Conservation (phyloP, 2,329 filamentous ascomycete species). For the Pseudogymnoascus sp. region DNA sequence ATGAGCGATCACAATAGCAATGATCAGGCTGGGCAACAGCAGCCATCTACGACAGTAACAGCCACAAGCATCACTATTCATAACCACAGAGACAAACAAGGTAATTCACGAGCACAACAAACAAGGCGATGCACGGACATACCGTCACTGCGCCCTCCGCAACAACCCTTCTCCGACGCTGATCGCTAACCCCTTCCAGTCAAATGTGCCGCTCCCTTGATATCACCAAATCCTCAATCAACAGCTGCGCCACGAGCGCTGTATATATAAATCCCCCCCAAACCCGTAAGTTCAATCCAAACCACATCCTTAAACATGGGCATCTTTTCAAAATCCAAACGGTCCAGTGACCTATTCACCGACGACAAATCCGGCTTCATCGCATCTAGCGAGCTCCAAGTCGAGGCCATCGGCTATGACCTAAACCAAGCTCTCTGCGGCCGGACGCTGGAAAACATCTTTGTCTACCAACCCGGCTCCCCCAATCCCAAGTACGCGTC, state of each 20-base stretch:
- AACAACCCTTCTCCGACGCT: neutral
- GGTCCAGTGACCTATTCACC: neutral
- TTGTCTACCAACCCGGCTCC: neutral
- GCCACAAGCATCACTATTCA: too few relatives aligned
- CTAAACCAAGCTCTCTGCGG: conserved; percentile 6
- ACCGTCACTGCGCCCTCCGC: neutral
- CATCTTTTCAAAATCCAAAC: neutral
- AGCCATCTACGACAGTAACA: neutral
- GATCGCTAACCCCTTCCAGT: neutral
- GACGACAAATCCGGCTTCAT: neutral
- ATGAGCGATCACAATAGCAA: neutral
- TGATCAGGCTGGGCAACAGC: neutral
- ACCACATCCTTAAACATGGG: neutral
- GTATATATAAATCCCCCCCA: neutral
- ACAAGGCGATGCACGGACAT: neutral
- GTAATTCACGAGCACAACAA: too few relatives aligned
- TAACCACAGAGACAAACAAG: too few relatives aligned
- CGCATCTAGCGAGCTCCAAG: conserved; percentile 1
- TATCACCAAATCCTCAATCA: neutral
- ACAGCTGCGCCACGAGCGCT: neutral
- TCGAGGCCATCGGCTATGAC: conserved; percentile 10
- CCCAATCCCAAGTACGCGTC: conserved; percentile 6
- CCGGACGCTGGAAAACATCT: conserved; percentile 10
- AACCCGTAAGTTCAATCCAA: neutral
- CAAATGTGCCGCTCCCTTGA: neutral